Conservation (phyloP, 1,139 yeast species). For the Suhomyces ambrosiae region DNA sequence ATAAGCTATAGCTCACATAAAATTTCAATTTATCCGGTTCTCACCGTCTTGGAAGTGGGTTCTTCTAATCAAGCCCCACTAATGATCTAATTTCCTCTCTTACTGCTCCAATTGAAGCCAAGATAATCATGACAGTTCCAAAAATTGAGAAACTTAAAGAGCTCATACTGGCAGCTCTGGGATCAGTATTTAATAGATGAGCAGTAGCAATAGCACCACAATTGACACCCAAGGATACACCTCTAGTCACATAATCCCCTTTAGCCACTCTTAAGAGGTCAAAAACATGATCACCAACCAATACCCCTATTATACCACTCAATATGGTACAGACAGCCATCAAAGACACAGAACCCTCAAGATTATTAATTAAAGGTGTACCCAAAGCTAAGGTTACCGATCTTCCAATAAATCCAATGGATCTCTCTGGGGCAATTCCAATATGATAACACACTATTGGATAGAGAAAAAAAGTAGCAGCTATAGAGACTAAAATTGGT, state of each 20-base stretch:
- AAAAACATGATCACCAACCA: slow-evolving; percentile 58
- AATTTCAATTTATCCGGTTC: no score
- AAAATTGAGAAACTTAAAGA: slow-evolving; percentile 69
- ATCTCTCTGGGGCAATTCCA: slow-evolving; percentile 60
- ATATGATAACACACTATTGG: slow-evolving; percentile 67
- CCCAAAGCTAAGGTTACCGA: slow-evolving; percentile 84
- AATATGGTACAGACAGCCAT: slow-evolving; percentile 81
- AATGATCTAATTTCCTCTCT: slow-evolving; percentile 30
- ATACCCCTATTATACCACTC: slow-evolving; percentile 76
- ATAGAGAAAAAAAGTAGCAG: slow-evolving; percentile 63
- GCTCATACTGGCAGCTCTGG: slow-evolving; percentile 81
- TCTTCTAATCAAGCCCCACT: slow-evolving; percentile 31
- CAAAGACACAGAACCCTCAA: slow-evolving; percentile 69
- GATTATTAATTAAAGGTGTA: slow-evolving; percentile 64
- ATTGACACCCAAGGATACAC: slow-evolving; percentile 73
- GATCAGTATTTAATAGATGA: slow-evolving; percentile 65
- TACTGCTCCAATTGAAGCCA: slow-evolving; percentile 57
- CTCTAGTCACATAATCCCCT: slow-evolving; percentile 73
- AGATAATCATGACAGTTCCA: slow-evolving; percentile 71
- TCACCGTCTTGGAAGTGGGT: no score
- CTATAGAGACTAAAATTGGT: slow-evolving; percentile 60
- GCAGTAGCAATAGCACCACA: slow-evolving; percentile 87
- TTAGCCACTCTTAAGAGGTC: slow-evolving; percentile 52
- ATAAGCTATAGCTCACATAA: no score
- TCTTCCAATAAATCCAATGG: slow-evolving; percentile 78